Evolutionary conservation across 106 monocot species (phyloP), one percentile per base, ranked within the genome.

Genomic region (Cymbidium sinense): DNA sequence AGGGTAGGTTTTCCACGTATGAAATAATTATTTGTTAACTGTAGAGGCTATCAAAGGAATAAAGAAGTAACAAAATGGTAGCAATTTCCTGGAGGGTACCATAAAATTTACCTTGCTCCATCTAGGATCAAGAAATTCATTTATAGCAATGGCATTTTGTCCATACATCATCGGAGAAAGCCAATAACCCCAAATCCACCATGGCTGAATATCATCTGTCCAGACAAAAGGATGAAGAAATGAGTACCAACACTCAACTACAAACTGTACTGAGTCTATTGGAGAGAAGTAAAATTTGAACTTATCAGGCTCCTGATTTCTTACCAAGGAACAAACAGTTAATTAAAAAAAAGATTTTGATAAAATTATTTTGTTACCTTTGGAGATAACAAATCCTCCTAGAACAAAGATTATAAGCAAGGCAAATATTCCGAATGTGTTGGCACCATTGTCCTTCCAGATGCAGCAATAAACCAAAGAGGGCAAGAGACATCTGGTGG

Each of bases 311-410:
- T 34, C 34, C 70, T 18, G 27, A 17, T 20, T 70, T 15, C 70
- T 64, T 30, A 17, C 31, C 70, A 70, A 20, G 31, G 27, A 76
- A 76, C 34, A n/a, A 61, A 54, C 34, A 23, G 29, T 21, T 35
- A 61, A 6, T 44, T 4, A 6, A 27, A 74, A 27, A 27, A 19
- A 47, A 74, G 13, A 34, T 44, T 11, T 4, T 29, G 15, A 19
- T 27, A 43, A 47, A 44, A 44, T 17, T 51, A 75, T 19, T 7
- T 50, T 43, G 17, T 34, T 30, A 96, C 96, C 83, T 91, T 81
- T 90, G 30, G 94, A 82, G 44, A 98, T 77, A 36, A 98, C 75
- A 75, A 98, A 94, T 69, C 98, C 98, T 70, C 94, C 92, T 13
- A 98, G 88, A 43, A 86, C 81, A 79, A 87, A 88, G 17, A 92